Evolutionary conservation across 2,329 filamentous ascomycete species (phyloP).

Genomic region (Verticillium longisporum): DNA sequence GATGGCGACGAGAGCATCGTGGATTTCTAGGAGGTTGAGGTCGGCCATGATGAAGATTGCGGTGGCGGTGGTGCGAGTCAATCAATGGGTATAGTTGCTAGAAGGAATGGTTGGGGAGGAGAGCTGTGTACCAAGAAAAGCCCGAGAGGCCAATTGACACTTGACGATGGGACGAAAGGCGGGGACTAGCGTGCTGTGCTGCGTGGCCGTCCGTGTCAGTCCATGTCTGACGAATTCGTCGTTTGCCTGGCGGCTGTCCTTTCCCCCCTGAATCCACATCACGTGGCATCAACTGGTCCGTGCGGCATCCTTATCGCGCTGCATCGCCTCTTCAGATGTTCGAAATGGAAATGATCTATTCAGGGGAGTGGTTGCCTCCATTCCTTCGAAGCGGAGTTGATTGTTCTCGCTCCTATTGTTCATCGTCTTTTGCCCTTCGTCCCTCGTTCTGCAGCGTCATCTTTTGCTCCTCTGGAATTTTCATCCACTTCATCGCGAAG

Average conservation of each 20-base stretch:
- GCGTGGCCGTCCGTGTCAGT: too few species aligned
- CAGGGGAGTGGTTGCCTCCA: neutral
- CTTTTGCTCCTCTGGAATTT: neutral
- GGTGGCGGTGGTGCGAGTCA: neutral
- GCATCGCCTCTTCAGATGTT: neutral
- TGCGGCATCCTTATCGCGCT: neutral
- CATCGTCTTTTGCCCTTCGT: neutral
- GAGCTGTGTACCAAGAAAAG: too few species aligned
- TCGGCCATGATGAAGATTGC: constrained; percentile 39
- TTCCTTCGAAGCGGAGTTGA: neutral
- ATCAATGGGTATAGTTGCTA: too few species aligned
- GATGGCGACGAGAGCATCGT: constrained; percentile 52
- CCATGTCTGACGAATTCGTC: neutral
- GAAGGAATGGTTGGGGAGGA: neutral
- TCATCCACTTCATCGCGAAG: neutral
- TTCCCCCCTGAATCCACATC: neutral
- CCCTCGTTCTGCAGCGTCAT: neutral
- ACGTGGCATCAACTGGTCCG: neutral
- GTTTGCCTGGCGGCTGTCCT: too few species aligned
- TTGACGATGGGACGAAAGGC: neutral
- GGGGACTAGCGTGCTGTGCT: neutral
- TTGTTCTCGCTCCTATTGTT: neutral
- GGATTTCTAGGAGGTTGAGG: constrained; percentile 54
- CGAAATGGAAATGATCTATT: neutral
- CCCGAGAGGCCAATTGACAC: too few species aligned